A percentile compares a stretch with the other conserved stretches of the same genome.
phyloP scores from a whole-genome alignment of 164 flowering plant species.

The Stephania yunnanensis region DNA sequence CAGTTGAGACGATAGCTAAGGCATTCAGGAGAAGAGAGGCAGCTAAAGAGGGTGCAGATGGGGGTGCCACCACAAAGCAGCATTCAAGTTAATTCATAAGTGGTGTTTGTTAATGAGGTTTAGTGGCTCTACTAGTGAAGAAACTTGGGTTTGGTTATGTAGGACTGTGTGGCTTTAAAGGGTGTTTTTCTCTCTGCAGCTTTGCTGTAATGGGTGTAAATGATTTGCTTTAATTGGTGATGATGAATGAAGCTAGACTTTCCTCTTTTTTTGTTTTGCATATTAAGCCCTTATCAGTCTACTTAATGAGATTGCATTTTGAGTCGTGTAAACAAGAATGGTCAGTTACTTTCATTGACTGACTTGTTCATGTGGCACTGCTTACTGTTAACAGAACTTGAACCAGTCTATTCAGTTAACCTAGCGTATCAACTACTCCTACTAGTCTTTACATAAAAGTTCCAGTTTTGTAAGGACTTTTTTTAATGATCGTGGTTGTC shows the following conservation, averaged over 20 bases:
- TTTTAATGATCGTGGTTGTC: too few species aligned
- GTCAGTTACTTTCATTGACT: too few species aligned
- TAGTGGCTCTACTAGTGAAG: not conserved
- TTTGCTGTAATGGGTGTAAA: not conserved
- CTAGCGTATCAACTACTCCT: not conserved
- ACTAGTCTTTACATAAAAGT: not conserved
- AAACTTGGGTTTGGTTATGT: not conserved
- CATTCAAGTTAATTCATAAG: not conserved
- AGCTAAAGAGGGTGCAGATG: not conserved
- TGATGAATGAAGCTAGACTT: not conserved
- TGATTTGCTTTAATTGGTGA: not conserved
- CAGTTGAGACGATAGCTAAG: conserved; percentile 42
- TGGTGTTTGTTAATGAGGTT: not conserved
- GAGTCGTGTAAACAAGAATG: not conserved
- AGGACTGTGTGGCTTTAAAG: not conserved
- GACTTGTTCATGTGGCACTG: too few species aligned
- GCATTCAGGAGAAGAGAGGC: conserved; percentile 34
- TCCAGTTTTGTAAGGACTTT: not conserved
- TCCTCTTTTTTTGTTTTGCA: not conserved
- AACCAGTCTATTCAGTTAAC: not conserved
- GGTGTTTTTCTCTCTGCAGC: not conserved
- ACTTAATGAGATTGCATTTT: too few species aligned
- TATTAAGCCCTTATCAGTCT: not conserved
- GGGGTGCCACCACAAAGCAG: not conserved
- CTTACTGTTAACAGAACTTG: not conserved